Evolutionary conservation across 192 early-diverging fungal genomes (phyloP), one percentile per base, ranked within the genome.

Genomic region (Diversispora epigaea): DNA sequence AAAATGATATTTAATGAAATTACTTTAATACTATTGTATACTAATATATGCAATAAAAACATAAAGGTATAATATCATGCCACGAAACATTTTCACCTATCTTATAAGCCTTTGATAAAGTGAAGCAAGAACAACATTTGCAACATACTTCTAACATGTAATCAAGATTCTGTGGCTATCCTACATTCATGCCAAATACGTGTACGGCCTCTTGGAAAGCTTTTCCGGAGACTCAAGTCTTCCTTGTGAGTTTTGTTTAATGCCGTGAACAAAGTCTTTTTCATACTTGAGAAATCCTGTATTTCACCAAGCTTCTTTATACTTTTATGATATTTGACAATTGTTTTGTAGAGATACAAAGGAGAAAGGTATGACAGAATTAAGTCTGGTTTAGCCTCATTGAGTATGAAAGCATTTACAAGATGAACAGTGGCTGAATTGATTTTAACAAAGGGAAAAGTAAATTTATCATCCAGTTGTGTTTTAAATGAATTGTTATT

Each of bases 341-440:
- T 52, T n/a, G 67, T 68, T 19, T 68, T 68, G 32, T 68, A 68
- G 46, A 68, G 67, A 6, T 52, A 68, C 25, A 47, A n/a, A 52
- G 8, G 67, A 22, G 67, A 68, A 68, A 50, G 47, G 67, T 50
- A 68, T 21, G 67, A n/a, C 47, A 68, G 11, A 22, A 50, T 6
- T 54, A 68, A 47, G 47, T 68, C 67, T 50, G 67, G 47, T 19
- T 68, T 52, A 52, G 67, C 32, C 47, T 68, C 67, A 68, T 68
- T 68, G 21, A 68, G 67, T 40, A 65, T 7, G 3, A 65, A 43
- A 46, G 41, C 39, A n/a, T 65, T 65, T 43, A 65, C 63, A 19
- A 68, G 67, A 14, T 54, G 45, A 50, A 68, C 67, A 32, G 67
- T 68, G 21, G 45, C 67, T 15, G 67, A 68, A 68, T n/a, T 12